Base-by-base conservation (phyloP, 306 rosid species). In the Biancaea sappan region DNA sequence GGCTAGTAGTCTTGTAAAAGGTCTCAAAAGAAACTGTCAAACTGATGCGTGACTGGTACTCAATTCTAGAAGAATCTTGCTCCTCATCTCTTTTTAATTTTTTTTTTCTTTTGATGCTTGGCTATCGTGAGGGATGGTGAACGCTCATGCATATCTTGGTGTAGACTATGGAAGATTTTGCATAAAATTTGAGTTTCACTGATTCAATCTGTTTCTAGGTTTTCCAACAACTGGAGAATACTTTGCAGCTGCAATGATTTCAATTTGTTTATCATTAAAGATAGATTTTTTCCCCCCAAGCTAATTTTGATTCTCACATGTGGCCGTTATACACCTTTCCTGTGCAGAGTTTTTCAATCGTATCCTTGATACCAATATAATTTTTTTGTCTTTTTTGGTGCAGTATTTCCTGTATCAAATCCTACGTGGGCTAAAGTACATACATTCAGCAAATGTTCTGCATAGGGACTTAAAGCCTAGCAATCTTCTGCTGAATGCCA, bases 401-500 rank as follows among this genome's bases (percentile, higher is more conserved):
- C 85, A 84, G 87, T 80, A 84, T 74, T 80, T 84, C 71, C 68
- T 84, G 72, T 84, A 84, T 65, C 87, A 84, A 82, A 84, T 84
- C 71, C 54, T 84, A 32, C 75, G 87, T 21, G 87, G 87, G 65
- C 76, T 84, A 68, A 84, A 80, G 75, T 84, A 84, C 67, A 84
- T 84, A 74, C 87, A 84, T 76, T 84, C 87, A 0, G 88, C 88
- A 51, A 84, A 84, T 74, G 88, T 84, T 73, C 61, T 84, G 78
- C 88, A 84, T 67, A 82, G 88, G 72, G 88, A 84, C 68, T 56
- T 84, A 63, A 84, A 84, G 41, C 88, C 88, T 64, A 84, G 88
- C 88, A 84, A 84, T 80, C 82, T 84, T 73, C 85, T 80, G 47
- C 88, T 84, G 64, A 84, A 84, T 71, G 88, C 85, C 61, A 84